Base-by-base conservation (phyloP, 2,329 filamentous ascomycete species). In the Colletotrichum cuscutae region DNA sequence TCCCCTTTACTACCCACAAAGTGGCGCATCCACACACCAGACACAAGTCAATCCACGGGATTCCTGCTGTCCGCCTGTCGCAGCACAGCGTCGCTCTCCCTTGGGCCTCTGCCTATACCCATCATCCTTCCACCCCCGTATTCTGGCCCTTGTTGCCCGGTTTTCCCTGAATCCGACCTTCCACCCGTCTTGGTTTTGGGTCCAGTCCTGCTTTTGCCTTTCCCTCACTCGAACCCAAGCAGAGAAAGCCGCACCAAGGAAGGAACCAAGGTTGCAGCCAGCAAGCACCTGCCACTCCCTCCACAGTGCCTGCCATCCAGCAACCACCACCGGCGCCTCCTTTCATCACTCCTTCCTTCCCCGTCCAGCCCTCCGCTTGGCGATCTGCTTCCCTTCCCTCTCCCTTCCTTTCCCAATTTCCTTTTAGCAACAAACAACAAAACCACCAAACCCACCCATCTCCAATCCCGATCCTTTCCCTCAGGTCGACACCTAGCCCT, bases 111-210 rank as follows among this genome's bases (percentile, higher is more conserved):
- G 9, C 30, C 24, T 35, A 26, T 26, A 30, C 13, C 37, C 59
- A 49, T 37, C 58, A 60, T n/a, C 56, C 57, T 52, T 15, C 57
- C 30, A 61, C 9, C 65, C 69, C 69, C 57, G 62, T 71, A 60
- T 71, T 66, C 46, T 63, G 62, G 28, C 68, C 62, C 22, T n/a
- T 71, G 56, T 24, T 69, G 52, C 53, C 53, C 63, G 56, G 63
- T 69, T 69, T 67, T 71, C 68, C 68, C 68, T 71, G 64, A 71
- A 71, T 71, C 68, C 68, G 66, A 57, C 56, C 60, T 7, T 56
- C 52, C 68, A 42, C 32, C 56, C 56, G 28, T 32, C 57, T 37
- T 61, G 58, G 15, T 42, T 22, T 61, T 24, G n/a, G 32, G 32
- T 35, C 32, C 32, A 35, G 32, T 35, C 32, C 32, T 35, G 32